Base-by-base conservation (phyloP, 148 eudicot genomes). In the Amaranthus palmeri region DNA sequence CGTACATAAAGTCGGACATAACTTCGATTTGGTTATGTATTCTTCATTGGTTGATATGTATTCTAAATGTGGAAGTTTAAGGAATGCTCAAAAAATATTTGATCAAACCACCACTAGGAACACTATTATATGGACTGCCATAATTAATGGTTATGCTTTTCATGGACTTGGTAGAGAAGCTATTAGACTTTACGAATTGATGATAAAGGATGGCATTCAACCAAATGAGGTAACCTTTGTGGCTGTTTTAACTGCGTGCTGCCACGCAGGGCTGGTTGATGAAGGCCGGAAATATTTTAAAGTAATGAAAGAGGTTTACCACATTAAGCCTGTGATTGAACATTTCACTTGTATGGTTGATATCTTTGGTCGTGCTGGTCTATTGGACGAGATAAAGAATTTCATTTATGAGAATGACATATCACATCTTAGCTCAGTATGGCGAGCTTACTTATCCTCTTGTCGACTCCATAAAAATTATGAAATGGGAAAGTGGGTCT, bases 1-100 rank as follows among this genome's bases (percentile, higher is more conserved):
- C 50, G 44, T 85, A 12, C 73, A 76, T 59, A 92, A 92, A 77
- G 47, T 42, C 44, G 96, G 91, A 57, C 82, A 83, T 53, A 71
- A 57, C 61, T 43, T 74, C 46, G 93, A 92, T 86, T 65, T 86
- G 49, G 69, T 85, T 63, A 73, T 88, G 64, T 63, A 73, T 73
- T 87, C 96, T 40, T 81, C 96, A 42, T 80, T 90, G 88, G 83
- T 92, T 71, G 92, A 92, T 76, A 90, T 90, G 98, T 92, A 92
- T 65, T 83, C 88, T 12, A 92, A 90, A 81, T 88, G 96, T 82
- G 98, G 96, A 73, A 83, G 77, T 74, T 72, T 90, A 74, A 78
- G 81, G 59, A 80, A 82, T 62, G 90, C 96, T 63, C 81, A 72
- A 76, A 77, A 71, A 50, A 64, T 85, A 61, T 92, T 92, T 48